Evolutionary conservation across 257 asterid species (phyloP).

Genomic region (Plantago ovata): DNA sequence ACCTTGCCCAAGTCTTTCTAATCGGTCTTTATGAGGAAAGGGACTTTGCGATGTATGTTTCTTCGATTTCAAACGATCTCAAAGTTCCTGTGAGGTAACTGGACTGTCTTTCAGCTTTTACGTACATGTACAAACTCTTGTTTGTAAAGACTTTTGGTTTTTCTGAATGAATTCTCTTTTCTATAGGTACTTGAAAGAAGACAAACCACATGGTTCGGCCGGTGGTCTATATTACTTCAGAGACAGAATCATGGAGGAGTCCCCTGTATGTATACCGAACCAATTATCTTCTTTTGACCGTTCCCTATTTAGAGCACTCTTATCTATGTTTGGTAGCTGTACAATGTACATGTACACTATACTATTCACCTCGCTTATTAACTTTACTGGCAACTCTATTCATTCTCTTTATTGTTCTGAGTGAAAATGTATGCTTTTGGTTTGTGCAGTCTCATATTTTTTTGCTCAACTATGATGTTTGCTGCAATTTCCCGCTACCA

Average conservation of each 20-base stretch:
- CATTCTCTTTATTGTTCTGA: constrained; percentile 9
- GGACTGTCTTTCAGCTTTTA: too few species aligned
- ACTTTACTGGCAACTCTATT: neutral
- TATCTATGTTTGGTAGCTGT: neutral
- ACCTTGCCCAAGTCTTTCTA: constrained; percentile 62
- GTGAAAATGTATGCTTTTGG: constrained; percentile 17
- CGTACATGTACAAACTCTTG: too few species aligned
- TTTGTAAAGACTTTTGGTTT: too few species aligned
- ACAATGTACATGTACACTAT: neutral
- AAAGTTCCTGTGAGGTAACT: constrained; percentile 77
- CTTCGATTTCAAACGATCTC: constrained; percentile 78
- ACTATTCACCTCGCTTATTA: neutral
- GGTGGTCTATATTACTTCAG: constrained; percentile 77
- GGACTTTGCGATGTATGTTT: constrained; percentile 58
- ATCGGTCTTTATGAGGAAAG: constrained; percentile 77
- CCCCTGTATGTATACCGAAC: constrained; percentile 53
- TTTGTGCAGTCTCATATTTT: constrained; percentile 65
- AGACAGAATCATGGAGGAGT: constrained; percentile 79
- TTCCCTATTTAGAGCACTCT: neutral
- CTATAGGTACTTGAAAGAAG: constrained; percentile 77
- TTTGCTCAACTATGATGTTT: constrained; percentile 73
- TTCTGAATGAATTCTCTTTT: constrained; percentile 3
- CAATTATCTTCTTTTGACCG: constrained; percentile 4
- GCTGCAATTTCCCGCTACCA: constrained; percentile 77
- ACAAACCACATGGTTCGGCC: constrained; percentile 86